Evolutionary conservation across 129 eudicot genomes (phyloP).

Genomic region (Arctium lappa): DNA sequence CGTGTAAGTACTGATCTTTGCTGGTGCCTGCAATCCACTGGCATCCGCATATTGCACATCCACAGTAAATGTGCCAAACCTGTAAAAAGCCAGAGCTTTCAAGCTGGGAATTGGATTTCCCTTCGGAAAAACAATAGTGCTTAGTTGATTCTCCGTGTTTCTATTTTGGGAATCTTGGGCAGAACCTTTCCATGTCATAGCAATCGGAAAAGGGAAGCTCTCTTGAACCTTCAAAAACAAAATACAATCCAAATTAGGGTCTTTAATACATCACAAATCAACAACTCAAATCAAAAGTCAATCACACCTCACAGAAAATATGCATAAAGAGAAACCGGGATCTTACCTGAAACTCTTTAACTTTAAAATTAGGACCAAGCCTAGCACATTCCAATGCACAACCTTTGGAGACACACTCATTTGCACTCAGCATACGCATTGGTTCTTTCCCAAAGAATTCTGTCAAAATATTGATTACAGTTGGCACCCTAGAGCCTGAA

Average conservation of each 20-base stretch:
- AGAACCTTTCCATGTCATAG: conserved; percentile 77
- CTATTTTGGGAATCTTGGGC: conserved; percentile 64
- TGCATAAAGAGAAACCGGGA: not conserved
- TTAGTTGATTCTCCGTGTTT: conserved; percentile 54
- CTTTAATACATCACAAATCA: not conserved
- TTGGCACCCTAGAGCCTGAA: conserved; percentile 90
- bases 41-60: conserved; percentile 86
- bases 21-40: conserved; percentile 76
- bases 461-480: conserved; percentile 67
- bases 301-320: not conserved
- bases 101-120: conserved; percentile 80
- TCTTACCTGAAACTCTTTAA: conserved; percentile 80
- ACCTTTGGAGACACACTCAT: conserved; percentile 93
- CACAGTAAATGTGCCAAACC: conserved; percentile 62
- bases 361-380: conserved; percentile 90
- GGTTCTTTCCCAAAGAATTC: conserved; percentile 96
- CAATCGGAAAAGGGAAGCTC: conserved; percentile 79
- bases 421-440: conserved; percentile 91
- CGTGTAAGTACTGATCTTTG: conserved; percentile 84
- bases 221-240: conserved; percentile 71
- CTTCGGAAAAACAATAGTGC: conserved; percentile 74
- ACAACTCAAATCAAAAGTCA: not conserved
- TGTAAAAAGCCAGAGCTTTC: conserved; percentile 71
- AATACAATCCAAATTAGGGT: not conserved
- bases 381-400: conserved; percentile 85